Conservation (phyloP, 2,329 filamentous ascomycete species). For the Aspergillus clavatus region DNA sequence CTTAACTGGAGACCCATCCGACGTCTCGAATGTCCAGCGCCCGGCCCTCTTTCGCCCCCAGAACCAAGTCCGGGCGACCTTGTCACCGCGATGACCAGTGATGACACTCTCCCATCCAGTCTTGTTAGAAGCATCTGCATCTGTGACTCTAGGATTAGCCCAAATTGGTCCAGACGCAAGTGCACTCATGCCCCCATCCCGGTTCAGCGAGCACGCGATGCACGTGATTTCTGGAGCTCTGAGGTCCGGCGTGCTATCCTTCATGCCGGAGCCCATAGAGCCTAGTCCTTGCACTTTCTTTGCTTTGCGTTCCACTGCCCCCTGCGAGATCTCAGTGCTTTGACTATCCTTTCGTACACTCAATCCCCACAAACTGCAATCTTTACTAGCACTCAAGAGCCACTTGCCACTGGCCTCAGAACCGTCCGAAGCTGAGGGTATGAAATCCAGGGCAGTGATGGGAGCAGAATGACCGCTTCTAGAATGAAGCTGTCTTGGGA, state of each 20-base stretch:
- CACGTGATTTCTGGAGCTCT: conserved; percentile 90
- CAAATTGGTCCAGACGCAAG: conserved; percentile 75
- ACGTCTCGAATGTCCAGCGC: conserved; percentile 84
- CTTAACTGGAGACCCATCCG: conserved; percentile 72
- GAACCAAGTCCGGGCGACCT: conserved; percentile 90
- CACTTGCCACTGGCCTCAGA: conserved; percentile 87
- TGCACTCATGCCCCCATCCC: conserved; percentile 88
- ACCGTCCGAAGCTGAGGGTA: conserved; percentile 84
- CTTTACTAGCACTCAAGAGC: conserved; percentile 82
- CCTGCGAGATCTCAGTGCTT: conserved; percentile 88
- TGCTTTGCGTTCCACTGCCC: conserved; percentile 78
- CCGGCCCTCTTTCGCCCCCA: conserved; percentile 93
- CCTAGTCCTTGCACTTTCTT: conserved; percentile 56
- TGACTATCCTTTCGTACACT: conserved; percentile 92
- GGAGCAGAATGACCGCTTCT: conserved; percentile 85
- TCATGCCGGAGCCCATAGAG: conserved; percentile 11
- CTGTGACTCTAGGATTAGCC: conserved; percentile 67
- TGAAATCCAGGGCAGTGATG: conserved; percentile 74
- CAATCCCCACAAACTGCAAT: conserved; percentile 93
- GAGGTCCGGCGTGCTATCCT: conserved; percentile 44
- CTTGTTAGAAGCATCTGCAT: conserved; percentile 66
- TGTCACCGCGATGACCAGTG: conserved; percentile 82
- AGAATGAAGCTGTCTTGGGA: conserved; percentile 78
- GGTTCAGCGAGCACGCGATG: conserved; percentile 85
- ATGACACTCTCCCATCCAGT: conserved; percentile 97